Base-by-base conservation (phyloP, 805 yeast genomes). In the Komagataella ulmi region DNA sequence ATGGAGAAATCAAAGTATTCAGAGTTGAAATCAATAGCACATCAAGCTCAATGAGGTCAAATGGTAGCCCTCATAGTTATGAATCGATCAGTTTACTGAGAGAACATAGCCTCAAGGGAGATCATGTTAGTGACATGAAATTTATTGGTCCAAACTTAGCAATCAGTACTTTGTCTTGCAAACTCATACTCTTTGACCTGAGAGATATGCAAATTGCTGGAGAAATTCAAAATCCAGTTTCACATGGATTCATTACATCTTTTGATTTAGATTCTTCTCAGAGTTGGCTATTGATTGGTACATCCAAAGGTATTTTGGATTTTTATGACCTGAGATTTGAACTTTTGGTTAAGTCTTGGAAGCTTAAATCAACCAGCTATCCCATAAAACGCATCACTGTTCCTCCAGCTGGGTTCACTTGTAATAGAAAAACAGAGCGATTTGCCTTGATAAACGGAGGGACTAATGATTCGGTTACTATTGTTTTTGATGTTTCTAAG, bases 321-420 rank as follows among this genome's bases (percentile, higher is more conserved):
- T 65, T 91, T 14, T 89, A 96, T 95, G 97, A 89, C 63, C 56
- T 86, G 43, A 69, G 95, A 51, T 87, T 88, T 62, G 72, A 72
- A 43, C 53, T 84, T 0, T 67, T 76, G 46, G 67, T 88, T 43
- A 81, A 76, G 54, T 70, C 83, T 1, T 85, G 88, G 80, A 74
- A 75, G 7, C 73, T 88, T 47, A 75, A 72, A 47, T 52, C 54
- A 8, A 49, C 58, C 8, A 55, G 45, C 68, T 65, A 61, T 19
- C 77, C 83, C 1, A 80, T 88, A 7, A 67, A 69, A 7, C 64
- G 72, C 24, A 59, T 88, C 12, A 30, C 40, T 30, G 40, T 30
- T 30, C 40, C 40, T 40, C 80, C 84, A 0, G 56, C 63, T 4
- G 64, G 64, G 7, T 69, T 63, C 51, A 64, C 64, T 12, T 47